A percentile compares a stretch with the other conserved stretches of the same genome.
phyloP scores from a whole-genome alignment of 139 green algal species.

The Chlamydomonas urium region DNA sequence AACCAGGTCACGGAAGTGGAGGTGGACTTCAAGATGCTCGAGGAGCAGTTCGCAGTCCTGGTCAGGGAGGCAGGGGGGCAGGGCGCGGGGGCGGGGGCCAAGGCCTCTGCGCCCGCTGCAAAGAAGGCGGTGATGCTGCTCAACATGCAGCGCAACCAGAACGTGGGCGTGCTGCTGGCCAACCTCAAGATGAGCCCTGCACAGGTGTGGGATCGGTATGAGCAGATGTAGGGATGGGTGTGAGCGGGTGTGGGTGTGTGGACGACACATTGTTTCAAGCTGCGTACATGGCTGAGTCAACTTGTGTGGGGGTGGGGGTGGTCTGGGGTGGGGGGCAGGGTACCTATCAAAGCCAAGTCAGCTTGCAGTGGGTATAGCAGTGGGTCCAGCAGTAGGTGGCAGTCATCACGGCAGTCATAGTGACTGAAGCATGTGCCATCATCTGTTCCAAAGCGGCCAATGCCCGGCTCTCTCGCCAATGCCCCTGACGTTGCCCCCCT shows the following conservation, averaged over 20 bases:
- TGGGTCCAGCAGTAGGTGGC: too few species aligned
- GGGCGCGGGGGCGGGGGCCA: background rate
- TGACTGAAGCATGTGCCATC: too few species aligned
- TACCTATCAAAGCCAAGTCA: too few species aligned
- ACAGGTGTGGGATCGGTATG: conserved; percentile 9
- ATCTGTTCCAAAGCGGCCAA: too few species aligned
- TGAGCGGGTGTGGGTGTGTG: background rate
- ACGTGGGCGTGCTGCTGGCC: conserved; percentile 33
- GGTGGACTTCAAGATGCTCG: conserved; percentile 33
- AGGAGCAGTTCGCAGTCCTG: conserved; percentile 34
- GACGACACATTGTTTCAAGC: too few species aligned
- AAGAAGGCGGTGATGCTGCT: conserved; percentile 20
- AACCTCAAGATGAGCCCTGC: conserved; percentile 33
- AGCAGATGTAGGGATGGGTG: background rate
- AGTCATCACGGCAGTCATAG: too few species aligned
- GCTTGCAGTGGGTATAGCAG: too few species aligned
- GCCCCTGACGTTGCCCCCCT: background rate
- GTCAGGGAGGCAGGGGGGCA: background rate
- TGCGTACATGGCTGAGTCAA: too few species aligned
- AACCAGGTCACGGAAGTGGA: background rate
- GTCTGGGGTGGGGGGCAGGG: background rate
- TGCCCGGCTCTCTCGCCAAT: too few species aligned
- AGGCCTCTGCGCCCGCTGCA: background rate
- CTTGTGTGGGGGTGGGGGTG: background rate
- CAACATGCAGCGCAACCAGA: conserved; percentile 27